These are phyloP conservation scores for Saprolegnia diclina DNA, from an alignment of 352 stramenopile genomes.

Conservation along the genomic window DNA sequence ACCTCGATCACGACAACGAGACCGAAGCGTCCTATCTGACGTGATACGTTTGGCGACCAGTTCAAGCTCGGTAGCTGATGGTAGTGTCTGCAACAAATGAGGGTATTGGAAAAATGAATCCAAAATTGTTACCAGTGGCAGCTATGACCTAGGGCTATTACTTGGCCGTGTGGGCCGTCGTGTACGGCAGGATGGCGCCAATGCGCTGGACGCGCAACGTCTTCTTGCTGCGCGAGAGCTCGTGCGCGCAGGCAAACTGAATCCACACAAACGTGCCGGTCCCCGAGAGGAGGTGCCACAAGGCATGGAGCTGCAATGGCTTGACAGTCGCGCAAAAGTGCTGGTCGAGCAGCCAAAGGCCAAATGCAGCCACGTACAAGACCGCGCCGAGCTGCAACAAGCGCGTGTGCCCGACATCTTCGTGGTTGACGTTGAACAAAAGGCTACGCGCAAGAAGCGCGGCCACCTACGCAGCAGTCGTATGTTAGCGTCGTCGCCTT, in stretches of 20 bases:
- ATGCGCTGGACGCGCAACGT: slow-evolving; percentile 13
- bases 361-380: slow-evolving; percentile 22
- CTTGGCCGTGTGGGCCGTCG: not conserved
- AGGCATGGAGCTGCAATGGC: slow-evolving; percentile 24
- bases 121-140: no score
- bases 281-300: slow-evolving; percentile 25
- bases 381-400: slow-evolving; percentile 14
- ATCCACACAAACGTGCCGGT: slow-evolving; percentile 25
- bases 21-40: no score
- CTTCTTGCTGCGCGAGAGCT: slow-evolving; percentile 19
- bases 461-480: slow-evolving; percentile 11
- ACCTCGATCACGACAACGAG: no score
- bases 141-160: no score
- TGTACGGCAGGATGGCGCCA: slow-evolving; percentile 15
- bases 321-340: slow-evolving; percentile 23
- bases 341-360: slow-evolving; percentile 22
- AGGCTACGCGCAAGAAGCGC: slow-evolving; percentile 16
- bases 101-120: no score
- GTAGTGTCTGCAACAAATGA: no score
- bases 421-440: slow-evolving; percentile 8
- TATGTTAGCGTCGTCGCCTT: not conserved
- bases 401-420: slow-evolving; percentile 3
- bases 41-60: no score
- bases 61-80: no score
- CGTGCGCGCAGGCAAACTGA: slow-evolving; percentile 26